Conservation (phyloP, 2,329 filamentous ascomycete genomes). For the Arachnopeziza araneosa region DNA sequence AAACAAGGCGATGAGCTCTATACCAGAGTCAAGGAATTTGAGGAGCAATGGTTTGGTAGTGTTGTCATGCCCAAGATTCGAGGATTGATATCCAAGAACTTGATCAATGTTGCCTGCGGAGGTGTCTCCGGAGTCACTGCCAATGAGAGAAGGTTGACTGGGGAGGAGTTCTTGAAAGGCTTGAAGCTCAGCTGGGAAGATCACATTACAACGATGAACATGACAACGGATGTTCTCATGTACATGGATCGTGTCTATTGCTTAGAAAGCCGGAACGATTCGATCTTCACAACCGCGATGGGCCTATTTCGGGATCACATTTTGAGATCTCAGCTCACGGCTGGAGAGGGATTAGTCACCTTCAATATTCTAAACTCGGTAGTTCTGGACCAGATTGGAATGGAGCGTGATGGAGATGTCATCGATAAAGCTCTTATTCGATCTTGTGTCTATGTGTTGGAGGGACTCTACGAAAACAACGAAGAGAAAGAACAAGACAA, state of each 20-base stretch:
- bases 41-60: constrained; percentile 71
- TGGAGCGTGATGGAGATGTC: constrained; percentile 85
- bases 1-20: constrained; percentile 83
- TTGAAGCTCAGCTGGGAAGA: constrained; percentile 79
- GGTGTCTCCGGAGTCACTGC: constrained; percentile 54
- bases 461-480: constrained; percentile 76
- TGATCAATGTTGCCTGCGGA: constrained; percentile 56
- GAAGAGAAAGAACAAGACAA: constrained; percentile 73
- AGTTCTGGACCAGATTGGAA: constrained; percentile 82
- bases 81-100: constrained; percentile 62
- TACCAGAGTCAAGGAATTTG: constrained; percentile 71
- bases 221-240: constrained; percentile 95
- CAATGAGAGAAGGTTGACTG: constrained; percentile 72
- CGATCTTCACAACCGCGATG: constrained; percentile 81
- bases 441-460: constrained; percentile 83
- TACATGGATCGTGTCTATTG: constrained; percentile 89
- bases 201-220: constrained; percentile 89
- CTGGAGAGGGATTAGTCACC: constrained; percentile 45
- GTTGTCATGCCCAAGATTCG: constrained; percentile 68
- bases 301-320: constrained; percentile 84
- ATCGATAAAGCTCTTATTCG: constrained; percentile 80
- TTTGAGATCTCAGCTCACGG: constrained; percentile 52
- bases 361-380: constrained; percentile 74
- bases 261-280: constrained; percentile 64
- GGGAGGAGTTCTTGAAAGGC: constrained; percentile 75